Evolutionary conservation across 305 asterid species (phyloP).

Genomic region (Rubia peregrina): DNA sequence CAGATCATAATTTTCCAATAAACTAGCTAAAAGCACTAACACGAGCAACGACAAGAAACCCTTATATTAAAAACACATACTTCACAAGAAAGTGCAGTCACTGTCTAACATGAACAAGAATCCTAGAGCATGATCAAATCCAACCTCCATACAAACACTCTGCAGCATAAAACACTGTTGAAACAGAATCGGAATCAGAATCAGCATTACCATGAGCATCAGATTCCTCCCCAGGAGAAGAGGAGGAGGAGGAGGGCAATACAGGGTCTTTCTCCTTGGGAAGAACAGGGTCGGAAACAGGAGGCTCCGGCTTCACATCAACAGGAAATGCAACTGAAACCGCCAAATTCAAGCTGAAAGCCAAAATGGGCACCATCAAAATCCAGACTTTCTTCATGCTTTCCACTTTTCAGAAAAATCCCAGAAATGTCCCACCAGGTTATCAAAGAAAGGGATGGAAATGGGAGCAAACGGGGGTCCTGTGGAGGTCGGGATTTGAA

Average conservation of each 20-base stretch:
- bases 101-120: not conserved
- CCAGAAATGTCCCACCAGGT: conserved; percentile 5
- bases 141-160: not conserved
- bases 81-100: not conserved
- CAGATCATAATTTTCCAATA: not conserved
- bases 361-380: conserved; percentile 41
- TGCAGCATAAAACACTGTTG: conserved; percentile 1
- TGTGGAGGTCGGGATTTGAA: conserved; percentile 12
- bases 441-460: conserved; percentile 21
- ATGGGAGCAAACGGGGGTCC: conserved; percentile 12
- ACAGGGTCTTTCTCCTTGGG: conserved; percentile 70
- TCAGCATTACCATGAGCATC: conserved; percentile 60
- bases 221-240: conserved; percentile 41
- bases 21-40: not conserved
- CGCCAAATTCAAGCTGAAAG: conserved; percentile 33
- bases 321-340: conserved; percentile 52
- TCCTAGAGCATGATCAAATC: not conserved
- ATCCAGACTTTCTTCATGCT: conserved; percentile 40
- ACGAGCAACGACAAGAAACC: not conserved
- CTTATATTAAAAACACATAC: no score
- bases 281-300: conserved; percentile 64
- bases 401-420: conserved; percentile 1
- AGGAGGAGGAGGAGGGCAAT: conserved; percentile 46
- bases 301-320: conserved; percentile 55
- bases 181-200: not conserved